Base-by-base conservation (phyloP, 805 yeast species). In the Metschnikowia dekortorum region DNA sequence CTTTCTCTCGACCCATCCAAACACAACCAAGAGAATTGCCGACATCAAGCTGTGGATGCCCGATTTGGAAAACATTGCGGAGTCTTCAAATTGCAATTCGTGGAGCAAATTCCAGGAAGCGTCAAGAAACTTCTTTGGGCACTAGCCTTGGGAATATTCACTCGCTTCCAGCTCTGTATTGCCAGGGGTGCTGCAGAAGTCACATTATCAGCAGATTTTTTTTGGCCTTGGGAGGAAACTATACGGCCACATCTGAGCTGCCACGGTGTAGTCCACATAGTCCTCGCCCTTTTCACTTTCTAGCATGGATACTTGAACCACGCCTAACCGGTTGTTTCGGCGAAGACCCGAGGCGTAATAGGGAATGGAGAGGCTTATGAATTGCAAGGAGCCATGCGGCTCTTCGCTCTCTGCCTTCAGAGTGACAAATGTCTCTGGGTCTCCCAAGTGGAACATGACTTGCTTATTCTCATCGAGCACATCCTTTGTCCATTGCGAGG, bases 1-100 rank as follows among this genome's bases (percentile, higher is more conserved):
- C 74, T 89, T 67, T 61, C 66, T 92, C 48, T 82, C 90, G 14
- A 89, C 98, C 0, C 99, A 94, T 69, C 99, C 99, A 0, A 84
- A 89, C 14, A 85, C 89, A 16, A 70, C 69, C n/a, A 79, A 78
- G 50, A 79, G 99, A 63, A 83, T 87, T 29, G 69, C 74, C 30
- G 85, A 87, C 53, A 85, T 94, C 69, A 58, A 67, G 16, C 63
- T 73, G 41, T 88, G 96, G 92, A 63, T 84, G 66, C 84, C 85
- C 0, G 77, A 76, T 45, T 80, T 85, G 40, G 75, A 76, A 36
- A 67, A 58, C 11, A 62, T 77, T 33, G 61, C 70, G 48, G 82
- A 75, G 45, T 45, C 61, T 2, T 64, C 75, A 13, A 74, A 74
- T 2, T 81, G 85, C 46, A 37, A 51, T 43, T 53, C 54, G 16